Base-by-base conservation (phyloP, 2,329 filamentous ascomycete species). In the Penicillium sp. region DNA sequence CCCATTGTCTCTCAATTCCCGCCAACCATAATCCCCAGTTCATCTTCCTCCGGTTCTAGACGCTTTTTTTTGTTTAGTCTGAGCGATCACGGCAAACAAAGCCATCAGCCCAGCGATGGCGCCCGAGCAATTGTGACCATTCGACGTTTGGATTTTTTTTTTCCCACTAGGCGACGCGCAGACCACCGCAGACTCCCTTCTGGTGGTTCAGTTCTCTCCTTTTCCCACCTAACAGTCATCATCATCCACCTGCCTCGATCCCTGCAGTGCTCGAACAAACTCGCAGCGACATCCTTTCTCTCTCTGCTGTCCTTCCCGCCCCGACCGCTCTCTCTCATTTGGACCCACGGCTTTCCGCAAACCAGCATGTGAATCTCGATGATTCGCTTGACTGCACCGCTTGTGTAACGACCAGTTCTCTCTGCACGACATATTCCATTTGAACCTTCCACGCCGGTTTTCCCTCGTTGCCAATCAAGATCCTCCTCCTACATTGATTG, bases 321-420 rank as follows among this genome's bases (percentile, higher is more conserved):
- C 29, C 45, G 39, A 36, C 35, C 43, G 41, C 27, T 35, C 41
- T 47, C 41, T 45, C 35, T 45, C 18, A 18, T 18, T 18, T 43
- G 45, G 37, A 44, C 40, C 33, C 28, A 37, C 29, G 29, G 29
- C 38, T 44, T 45, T 39, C 32, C 32, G 33, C 24, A 25, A 41
- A 44, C 34, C 62, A 66, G 64, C 64, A 67, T 67, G 65, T 67
- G 65, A 60, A 59, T 51, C 54, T 60, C 58, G 58, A 57, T 54
- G 59, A 65, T 66, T 67, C 59, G 62, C 57, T 56, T 53, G 52
- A 46, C 54, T 54, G 53, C 49, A 58, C 43, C 55, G 50, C 53
- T 55, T 53, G 64, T 65, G 65, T 69, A 68, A 66, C 61, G 49
- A 54, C 36, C 47, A 46, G 51, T 63, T 51, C 40, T 57, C 24